Evolutionary conservation across 768 basidiomycete genomes (phyloP), one percentile per base, ranked within the genome.

Genomic region (Galerina sulciceps): DNA sequence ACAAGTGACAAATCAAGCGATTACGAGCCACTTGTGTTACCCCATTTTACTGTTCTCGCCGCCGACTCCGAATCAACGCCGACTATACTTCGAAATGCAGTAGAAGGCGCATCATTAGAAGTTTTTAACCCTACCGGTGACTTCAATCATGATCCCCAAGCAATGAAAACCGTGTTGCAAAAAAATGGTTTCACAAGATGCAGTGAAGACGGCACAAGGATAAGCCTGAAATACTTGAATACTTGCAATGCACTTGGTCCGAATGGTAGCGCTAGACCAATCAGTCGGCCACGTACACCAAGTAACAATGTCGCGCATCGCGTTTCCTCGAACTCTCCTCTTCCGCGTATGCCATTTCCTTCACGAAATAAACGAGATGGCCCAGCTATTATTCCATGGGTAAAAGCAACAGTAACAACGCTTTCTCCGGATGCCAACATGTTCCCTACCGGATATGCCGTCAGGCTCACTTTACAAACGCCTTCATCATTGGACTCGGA

Each of bases 21-120:
- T 35, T 71, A 76, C 9, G 79, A 83, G 40, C 80, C 84, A n/a
- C 72, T 91, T 42, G 73, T 82, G 40, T 68, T 93, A 22, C 91
- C 91, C 3, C 79, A 81, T 13, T 90, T 93, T 65, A 85, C 82
- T 15, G 82, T 92, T 14, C 79, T 90, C 14, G 83, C 87, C 10
- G 83, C 88, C 2, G 87, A 93, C 65, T 73, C 76, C 8, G 89
- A 93, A 69, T 76, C 78, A 11, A 81, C 82, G 10, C 76, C 83
- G 1, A 84, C 81, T 36, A 73, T 80, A n/a, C 76, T 91, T 57
- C 81, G 81, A 41, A 90, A 89, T 66, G 86, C 86, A 57, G 73
- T 81, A 2, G 80, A 84, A 23, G 73, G 72, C 18, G 63, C 67
- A 10, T 66, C 71, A 18, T 75, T 93, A 6, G 88, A 90, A 62